Conservation (phyloP, 768 basidiomycete species). For the Rhodotorula taiwanensis region DNA sequence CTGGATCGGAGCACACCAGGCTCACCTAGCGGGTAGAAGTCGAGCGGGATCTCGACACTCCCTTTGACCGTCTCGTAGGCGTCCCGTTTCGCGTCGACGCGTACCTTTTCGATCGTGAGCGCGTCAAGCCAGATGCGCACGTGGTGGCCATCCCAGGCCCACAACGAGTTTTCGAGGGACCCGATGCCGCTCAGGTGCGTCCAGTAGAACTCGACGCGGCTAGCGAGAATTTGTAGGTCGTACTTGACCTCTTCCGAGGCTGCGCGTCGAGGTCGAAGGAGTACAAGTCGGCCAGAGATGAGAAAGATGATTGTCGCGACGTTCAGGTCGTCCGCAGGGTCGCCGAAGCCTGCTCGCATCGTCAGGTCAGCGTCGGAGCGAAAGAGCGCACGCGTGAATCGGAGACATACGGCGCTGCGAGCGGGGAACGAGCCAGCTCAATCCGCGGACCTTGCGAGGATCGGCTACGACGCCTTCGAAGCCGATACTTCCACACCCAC, state of each 20-base stretch:
- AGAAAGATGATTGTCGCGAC: conserved; percentile 94
- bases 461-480: conserved; percentile 82
- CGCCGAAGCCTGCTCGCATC: conserved; percentile 66
- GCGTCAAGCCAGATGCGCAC: conserved; percentile 95
- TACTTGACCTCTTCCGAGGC: conserved; percentile 85
- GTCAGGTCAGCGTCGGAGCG: conserved; percentile 4
- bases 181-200: conserved; percentile 91
- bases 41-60: conserved; percentile 81
- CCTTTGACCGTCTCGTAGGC: conserved; percentile 65
- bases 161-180: conserved; percentile 89
- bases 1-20: conserved; percentile 17
- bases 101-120: conserved; percentile 69
- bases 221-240: conserved; percentile 93
- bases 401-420: conserved; percentile 75
- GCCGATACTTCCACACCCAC: conserved; percentile 87
- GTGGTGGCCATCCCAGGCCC: conserved; percentile 87
- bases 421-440: conserved; percentile 95
- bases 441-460: conserved; percentile 72
- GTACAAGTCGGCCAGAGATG: conserved; percentile 80
- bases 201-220: conserved; percentile 98
- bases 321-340: conserved; percentile 83
- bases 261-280: conserved; percentile 83
- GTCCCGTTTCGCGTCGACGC: conserved; percentile 47
- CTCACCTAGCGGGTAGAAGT: conserved; percentile 92
- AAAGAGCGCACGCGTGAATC: not conserved